phyloP scores from a whole-genome alignment of 2,329 filamentous ascomycete species.

The Lachnellula willkommii region DNA sequence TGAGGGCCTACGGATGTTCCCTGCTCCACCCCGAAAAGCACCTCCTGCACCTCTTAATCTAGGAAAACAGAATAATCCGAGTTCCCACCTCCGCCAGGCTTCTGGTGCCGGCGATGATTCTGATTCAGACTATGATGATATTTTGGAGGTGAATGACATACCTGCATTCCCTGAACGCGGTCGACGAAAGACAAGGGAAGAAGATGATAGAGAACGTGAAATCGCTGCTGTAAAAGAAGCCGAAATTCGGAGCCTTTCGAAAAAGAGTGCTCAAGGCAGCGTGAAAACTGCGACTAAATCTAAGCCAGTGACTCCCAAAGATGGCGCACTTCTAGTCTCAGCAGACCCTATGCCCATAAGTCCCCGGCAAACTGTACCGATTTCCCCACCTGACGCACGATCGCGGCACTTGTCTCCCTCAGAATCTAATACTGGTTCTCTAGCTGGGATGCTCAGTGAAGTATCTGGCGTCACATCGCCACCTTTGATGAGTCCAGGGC shows the following conservation, averaged over 20 bases:
- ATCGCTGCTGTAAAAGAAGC: slow-evolving; percentile 60
- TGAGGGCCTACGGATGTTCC: slow-evolving; percentile 47
- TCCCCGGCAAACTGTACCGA: slow-evolving; percentile 32
- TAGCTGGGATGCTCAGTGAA: slow-evolving; percentile 47
- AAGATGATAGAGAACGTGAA: slow-evolving; percentile 77
- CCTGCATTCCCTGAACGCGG: slow-evolving; percentile 56
- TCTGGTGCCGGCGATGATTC: slow-evolving; percentile 53
- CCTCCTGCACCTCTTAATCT: slow-evolving; percentile 82
- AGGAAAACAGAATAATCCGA: slow-evolving; percentile 38
- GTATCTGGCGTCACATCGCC: slow-evolving; percentile 32
- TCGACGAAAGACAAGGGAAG: slow-evolving; percentile 76
- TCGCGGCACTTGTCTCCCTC: slow-evolving; percentile 30
- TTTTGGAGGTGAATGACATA: slow-evolving; percentile 63
- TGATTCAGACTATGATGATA: slow-evolving; percentile 79
- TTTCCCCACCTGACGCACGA: slow-evolving; percentile 29
- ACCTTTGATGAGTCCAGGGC: slow-evolving; percentile 52
- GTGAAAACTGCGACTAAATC: slow-evolving; percentile 48
- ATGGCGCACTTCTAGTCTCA: slow-evolving; percentile 28
- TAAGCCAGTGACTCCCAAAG: slow-evolving; percentile 37
- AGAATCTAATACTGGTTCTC: slow-evolving; percentile 41
- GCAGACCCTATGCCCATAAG: slow-evolving; percentile 36
- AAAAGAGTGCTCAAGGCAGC: slow-evolving; percentile 60
- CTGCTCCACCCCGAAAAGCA: slow-evolving; percentile 67
- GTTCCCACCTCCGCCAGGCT: slow-evolving; percentile 39
- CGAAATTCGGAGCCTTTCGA: slow-evolving; percentile 66